Percentiles rank a stretch among this genome's conserved stretches.
These are phyloP conservation scores for Leishmania gerbilli DNA, from an alignment of 208 protist genomes.

Conservation along the genomic window DNA sequence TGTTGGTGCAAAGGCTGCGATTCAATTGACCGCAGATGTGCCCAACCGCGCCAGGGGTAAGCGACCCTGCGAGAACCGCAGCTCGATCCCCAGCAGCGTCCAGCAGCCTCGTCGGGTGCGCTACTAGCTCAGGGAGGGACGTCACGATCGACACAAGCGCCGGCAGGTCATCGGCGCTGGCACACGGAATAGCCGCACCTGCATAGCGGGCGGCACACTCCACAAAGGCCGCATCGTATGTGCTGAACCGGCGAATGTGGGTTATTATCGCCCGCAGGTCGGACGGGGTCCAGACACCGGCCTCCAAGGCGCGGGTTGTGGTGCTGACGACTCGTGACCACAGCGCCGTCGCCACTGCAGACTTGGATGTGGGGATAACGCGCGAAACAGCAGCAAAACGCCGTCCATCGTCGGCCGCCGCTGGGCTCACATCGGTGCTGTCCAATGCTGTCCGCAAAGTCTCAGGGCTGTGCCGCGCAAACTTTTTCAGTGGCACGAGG, in stretches of 20 bases:
- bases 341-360: constrained; percentile 8
- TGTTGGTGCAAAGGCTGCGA: constrained; percentile 38
- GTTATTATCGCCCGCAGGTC: constrained; percentile 24
- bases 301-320: constrained; percentile 4
- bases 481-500: constrained; percentile 20
- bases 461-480: constrained; percentile 19
- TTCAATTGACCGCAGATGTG: constrained; percentile 60
- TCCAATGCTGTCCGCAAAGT: constrained; percentile 19
- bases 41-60: constrained; percentile 48
- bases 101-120: constrained; percentile 31
- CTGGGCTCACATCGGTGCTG: constrained; percentile 8
- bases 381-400: constrained; percentile 17
- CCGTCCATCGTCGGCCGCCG: constrained; percentile 4
- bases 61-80: constrained; percentile 32
- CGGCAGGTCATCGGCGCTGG: constrained; percentile 18
- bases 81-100: constrained; percentile 40
- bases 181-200: constrained; percentile 29
- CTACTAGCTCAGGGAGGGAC: constrained; percentile 42
- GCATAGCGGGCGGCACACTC: constrained; percentile 34
- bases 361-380: constrained; percentile 11
- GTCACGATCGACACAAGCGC: constrained; percentile 31
- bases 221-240: constrained; percentile 41
- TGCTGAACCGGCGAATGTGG: constrained; percentile 35
- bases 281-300: constrained; percentile 14
- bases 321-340: constrained; percentile 9